Percentiles rank a stretch among this genome's conserved stretches.
Evolutionary conservation across 1,139 yeast genomes (phyloP).

Genomic region (Geotrichum aggregatum): DNA sequence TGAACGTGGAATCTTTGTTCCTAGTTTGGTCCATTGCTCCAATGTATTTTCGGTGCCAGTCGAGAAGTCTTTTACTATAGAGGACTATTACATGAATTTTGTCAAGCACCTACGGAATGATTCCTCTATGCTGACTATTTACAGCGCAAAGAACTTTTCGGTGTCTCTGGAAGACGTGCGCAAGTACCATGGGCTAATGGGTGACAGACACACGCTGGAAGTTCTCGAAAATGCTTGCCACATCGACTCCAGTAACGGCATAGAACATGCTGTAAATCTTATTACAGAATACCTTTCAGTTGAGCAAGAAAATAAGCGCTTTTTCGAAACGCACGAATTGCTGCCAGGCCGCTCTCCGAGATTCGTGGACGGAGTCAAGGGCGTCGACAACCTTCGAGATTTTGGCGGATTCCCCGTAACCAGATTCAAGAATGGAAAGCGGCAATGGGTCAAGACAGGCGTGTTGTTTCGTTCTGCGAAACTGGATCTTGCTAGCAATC

Average conservation of each 20-base stretch:
- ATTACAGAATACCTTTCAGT: slow-evolving; percentile 53
- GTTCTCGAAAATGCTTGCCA: slow-evolving; percentile 73
- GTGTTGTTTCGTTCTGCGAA: slow-evolving; percentile 59
- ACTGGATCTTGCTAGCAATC: slow-evolving; percentile 12
- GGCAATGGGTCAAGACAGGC: slow-evolving; percentile 48
- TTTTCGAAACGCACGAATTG: slow-evolving; percentile 37
- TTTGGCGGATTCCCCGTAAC: slow-evolving; percentile 63
- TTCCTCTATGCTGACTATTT: slow-evolving; percentile 59
- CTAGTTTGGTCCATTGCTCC: slow-evolving; percentile 66
- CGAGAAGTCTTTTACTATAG: too few species aligned
- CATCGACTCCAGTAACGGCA: slow-evolving; percentile 63
- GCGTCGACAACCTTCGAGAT: slow-evolving; percentile 72
- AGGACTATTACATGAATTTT: too few species aligned
- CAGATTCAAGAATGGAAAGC: slow-evolving; percentile 1
- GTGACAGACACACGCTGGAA: slow-evolving; percentile 51
- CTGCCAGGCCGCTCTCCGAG: slow-evolving; percentile 16
- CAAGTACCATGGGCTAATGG: slow-evolving; percentile 53
- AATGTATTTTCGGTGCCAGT: slow-evolving; percentile 52
- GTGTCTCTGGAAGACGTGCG: slow-evolving; percentile 65
- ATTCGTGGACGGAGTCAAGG: slow-evolving; percentile 32
- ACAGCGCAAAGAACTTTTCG: slow-evolving; percentile 64
- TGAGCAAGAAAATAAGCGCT: slow-evolving; percentile 51
- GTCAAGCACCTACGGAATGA: slow-evolving; percentile 44
- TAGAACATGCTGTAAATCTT: slow-evolving; percentile 50
- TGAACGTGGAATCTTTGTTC: slow-evolving; percentile 43